Conservation (phyloP, 192 early-diverging fungal genomes). For the Backusella australiensis region DNA sequence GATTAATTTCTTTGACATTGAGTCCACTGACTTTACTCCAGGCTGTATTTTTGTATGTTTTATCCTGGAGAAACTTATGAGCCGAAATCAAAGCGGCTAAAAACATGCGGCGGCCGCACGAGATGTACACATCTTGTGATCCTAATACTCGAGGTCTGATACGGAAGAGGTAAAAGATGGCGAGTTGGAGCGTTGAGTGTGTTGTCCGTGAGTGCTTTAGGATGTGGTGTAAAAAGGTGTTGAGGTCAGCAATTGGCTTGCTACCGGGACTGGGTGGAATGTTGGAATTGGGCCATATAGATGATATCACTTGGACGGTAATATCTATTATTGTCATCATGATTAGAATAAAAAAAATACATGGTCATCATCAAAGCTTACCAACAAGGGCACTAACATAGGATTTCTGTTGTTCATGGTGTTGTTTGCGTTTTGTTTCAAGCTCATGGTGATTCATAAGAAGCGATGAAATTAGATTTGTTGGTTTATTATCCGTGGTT, state of each 20-base stretch:
- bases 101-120: slow-evolving; percentile 81
- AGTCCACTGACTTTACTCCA: slow-evolving; percentile 92
- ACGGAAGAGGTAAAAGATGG: slow-evolving; percentile 52
- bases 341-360: too few relatives aligned
- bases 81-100: slow-evolving; percentile 81
- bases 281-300: slow-evolving; percentile 46
- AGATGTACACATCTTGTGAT: slow-evolving; percentile 38
- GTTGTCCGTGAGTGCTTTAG: slow-evolving; percentile 55
- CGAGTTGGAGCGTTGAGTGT: slow-evolving; percentile 61
- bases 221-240: slow-evolving; percentile 53
- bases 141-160: slow-evolving; percentile 25
- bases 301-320: slow-evolving; percentile 51
- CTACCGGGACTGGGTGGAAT: slow-evolving; percentile 18
- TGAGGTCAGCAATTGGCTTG: slow-evolving; percentile 46
- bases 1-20: slow-evolving; percentile 74
- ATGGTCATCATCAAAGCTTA: neutral
- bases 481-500: neutral
- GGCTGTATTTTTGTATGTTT: slow-evolving; percentile 80
- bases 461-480: slow-evolving; percentile 1
- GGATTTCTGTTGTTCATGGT: slow-evolving; percentile 12
- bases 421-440: slow-evolving; percentile 15
- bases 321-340: slow-evolving; percentile 34
- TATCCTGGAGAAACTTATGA: slow-evolving; percentile 87
- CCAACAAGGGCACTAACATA: slow-evolving; percentile 20
- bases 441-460: slow-evolving; percentile 12